phyloP scores from a whole-genome alignment of 2,329 filamentous ascomycete genomes.

The Triangularia verruculosa region DNA sequence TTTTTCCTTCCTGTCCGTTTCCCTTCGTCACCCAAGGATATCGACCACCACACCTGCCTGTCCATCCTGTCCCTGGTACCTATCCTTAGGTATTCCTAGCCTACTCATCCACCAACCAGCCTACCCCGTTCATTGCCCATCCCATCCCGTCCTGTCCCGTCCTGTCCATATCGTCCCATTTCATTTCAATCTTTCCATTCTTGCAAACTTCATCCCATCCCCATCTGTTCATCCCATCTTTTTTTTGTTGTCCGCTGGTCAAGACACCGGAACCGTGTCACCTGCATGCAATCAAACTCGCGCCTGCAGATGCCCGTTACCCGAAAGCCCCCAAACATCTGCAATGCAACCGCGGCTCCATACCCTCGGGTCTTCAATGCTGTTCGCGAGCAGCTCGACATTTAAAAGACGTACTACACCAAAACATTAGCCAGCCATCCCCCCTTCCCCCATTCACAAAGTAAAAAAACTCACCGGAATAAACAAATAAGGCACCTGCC shows the following conservation, averaged over 20 bases:
- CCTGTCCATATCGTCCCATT: background rate
- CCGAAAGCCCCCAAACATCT: background rate
- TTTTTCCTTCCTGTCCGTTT: background rate
- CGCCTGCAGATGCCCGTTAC: background rate
- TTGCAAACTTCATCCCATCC: background rate
- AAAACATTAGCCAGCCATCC: background rate
- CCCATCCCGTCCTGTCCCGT: background rate
- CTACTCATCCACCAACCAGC: background rate
- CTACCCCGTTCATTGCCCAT: background rate
- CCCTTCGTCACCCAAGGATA: background rate
- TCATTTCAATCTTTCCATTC: background rate
- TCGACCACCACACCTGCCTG: background rate
- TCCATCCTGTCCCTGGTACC: background rate
- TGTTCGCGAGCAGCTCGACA: background rate
- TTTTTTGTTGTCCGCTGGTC: background rate
- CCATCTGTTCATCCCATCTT: no score
- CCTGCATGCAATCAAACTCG: background rate
- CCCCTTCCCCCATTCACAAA: background rate
- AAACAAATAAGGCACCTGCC: slow-evolving; percentile 63
- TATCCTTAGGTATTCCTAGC: background rate
- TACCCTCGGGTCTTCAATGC: background rate
- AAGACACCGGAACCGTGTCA: background rate
- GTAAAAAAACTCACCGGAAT: slow-evolving; percentile 47
- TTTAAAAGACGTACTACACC: slow-evolving; percentile 5
- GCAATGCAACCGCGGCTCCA: background rate